Evolutionary conservation across 2,329 filamentous ascomycete genomes (phyloP).

Genomic region (Colletotrichum tropicale): DNA sequence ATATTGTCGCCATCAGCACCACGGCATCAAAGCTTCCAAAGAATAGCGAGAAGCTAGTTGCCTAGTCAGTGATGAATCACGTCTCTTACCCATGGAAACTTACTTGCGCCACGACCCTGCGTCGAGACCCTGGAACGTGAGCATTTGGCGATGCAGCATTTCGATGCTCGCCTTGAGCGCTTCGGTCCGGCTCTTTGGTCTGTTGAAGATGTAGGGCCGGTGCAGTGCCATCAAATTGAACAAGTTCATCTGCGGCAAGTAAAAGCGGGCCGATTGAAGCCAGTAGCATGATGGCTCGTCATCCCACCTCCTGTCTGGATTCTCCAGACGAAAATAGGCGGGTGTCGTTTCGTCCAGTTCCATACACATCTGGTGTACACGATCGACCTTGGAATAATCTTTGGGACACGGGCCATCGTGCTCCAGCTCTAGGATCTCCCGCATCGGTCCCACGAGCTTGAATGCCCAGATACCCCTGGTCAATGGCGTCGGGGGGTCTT

Average conservation of each 20-base stretch:
- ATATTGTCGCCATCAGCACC: conserved; percentile 64
- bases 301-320: conserved; percentile 64
- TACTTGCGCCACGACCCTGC: conserved; percentile 53
- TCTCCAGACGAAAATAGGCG: conserved; percentile 55
- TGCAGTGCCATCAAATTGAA: conserved; percentile 66
- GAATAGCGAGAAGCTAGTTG: conserved; percentile 55
- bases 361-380: conserved; percentile 55
- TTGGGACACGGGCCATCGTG: conserved; percentile 59
- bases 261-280: conserved; percentile 51
- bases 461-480: conserved; percentile 58
- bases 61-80: neutral
- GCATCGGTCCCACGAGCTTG: conserved; percentile 51
- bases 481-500: conserved; percentile 61
- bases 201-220: conserved; percentile 66
- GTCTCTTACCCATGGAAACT: conserved; percentile 12
- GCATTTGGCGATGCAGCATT: conserved; percentile 59
- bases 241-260: conserved; percentile 49
- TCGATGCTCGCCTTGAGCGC: conserved; percentile 60
- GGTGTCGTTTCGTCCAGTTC: conserved; percentile 55
- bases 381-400: conserved; percentile 58
- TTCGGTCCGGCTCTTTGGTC: conserved; percentile 55
- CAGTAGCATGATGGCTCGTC: conserved; percentile 55
- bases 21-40: conserved; percentile 70
- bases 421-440: conserved; percentile 60
- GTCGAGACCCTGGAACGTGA: conserved; percentile 51